Evolutionary conservation across 352 stramenopile species (phyloP), one percentile per base, ranked within the genome.

Genomic region (Globisporangium cylindrosporum): DNA sequence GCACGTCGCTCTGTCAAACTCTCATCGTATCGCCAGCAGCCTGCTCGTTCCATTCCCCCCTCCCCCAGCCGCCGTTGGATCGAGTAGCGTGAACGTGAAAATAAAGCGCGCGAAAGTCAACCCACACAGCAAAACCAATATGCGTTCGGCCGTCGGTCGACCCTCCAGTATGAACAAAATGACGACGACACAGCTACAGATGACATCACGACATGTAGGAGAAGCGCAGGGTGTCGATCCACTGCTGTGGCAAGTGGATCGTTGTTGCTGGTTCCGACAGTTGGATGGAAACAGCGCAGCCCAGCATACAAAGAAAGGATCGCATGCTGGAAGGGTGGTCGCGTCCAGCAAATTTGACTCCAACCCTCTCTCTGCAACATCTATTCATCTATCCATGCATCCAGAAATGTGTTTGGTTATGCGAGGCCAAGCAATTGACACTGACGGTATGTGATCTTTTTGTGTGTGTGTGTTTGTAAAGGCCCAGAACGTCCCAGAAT

Each of bases 401-500:
- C 2, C 36, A 60, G 15, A 27, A 9, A 9, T 36, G 12, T 15
- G 27, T 7, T 22, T 49, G 1, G 0, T n/a, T 10, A 29, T 3
- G 27, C 27, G 18, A 22, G 5, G 15, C 2, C 22, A 4, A 15
- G 9, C n/a, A 27, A 18, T 32, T n/a, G 32, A 32, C 18, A 14
- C 32, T 62, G n/a, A 49, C 56, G 5, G 29, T 49, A 32, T 49
- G 32, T 62, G 10, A 62, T 49, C 18, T n/a, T 12, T 29, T 25
- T 62, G 18, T 53, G 24, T 32, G 14, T 63, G 4, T 18, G 29
- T 1, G 22, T 24, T 25, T 5, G 24, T 78, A 36, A 60, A 87
- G 81, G 77, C 74, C 53, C 81, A 89, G 74, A 92, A 86, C 77
- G 93, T 98, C 68, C 98, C 98, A 43, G 98, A 99, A 89, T 99